These are phyloP conservation scores for Collybia sp. DNA, from an alignment of 768 basidiomycete genomes.

Conservation along the genomic window DNA sequence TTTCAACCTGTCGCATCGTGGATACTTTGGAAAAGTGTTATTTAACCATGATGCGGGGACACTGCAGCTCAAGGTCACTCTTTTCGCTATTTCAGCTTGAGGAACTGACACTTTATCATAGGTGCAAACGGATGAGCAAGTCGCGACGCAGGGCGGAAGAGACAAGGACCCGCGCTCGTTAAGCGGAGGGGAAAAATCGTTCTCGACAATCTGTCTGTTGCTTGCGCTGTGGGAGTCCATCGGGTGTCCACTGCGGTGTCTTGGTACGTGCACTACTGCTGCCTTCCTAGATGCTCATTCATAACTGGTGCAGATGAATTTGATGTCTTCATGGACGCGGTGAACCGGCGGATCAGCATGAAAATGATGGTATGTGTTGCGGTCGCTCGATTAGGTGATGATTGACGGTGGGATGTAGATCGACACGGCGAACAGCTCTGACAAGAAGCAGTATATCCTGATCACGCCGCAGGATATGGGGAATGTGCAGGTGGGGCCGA, in stretches of 20 bases:
- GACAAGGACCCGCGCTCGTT: conserved; percentile 85
- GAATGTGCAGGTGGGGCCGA: conserved; percentile 59
- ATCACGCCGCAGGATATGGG: conserved; percentile 96
- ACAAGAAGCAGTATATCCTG: conserved; percentile 89
- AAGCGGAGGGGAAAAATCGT: conserved; percentile 95
- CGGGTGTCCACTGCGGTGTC: conserved; percentile 88
- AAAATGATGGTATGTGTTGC: conserved; percentile 78
- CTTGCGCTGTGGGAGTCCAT: conserved; percentile 97
- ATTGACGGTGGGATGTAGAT: conserved; percentile 43
- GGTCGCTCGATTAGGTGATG: not conserved
- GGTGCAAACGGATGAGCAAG: conserved; percentile 84
- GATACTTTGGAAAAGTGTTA: conserved; percentile 83
- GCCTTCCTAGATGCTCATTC: not conserved
- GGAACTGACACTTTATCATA: conserved; percentile 14
- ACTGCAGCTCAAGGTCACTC: conserved; percentile 56
- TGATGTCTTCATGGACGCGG: conserved; percentile 97
- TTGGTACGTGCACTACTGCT: conserved; percentile 46
- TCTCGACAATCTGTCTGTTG: conserved; percentile 91
- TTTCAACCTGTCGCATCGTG: conserved; percentile 78
- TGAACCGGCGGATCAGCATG: conserved; percentile 89
- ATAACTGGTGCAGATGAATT: conserved; percentile 69
- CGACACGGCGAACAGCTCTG: conserved; percentile 81
- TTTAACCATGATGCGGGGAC: conserved; percentile 75
- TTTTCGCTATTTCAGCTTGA: not conserved
- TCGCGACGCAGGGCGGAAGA: conserved; percentile 50